phyloP scores from a whole-genome alignment of 2,329 filamentous ascomycete species.

The Pseudogymnoascus sp. region DNA sequence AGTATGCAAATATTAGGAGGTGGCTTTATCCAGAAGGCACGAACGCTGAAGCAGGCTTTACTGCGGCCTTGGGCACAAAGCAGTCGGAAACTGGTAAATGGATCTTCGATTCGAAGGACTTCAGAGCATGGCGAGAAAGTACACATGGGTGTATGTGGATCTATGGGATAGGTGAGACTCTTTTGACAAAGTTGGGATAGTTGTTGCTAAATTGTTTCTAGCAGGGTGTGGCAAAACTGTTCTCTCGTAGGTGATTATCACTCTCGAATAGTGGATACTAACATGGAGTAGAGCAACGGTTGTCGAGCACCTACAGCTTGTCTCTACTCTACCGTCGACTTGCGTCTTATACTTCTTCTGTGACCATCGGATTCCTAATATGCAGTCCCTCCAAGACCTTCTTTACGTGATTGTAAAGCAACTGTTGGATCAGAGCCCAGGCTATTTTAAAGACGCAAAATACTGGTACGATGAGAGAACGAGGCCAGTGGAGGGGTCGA shows the following conservation, averaged over 20 bases:
- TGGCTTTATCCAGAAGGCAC: conserved; percentile 15
- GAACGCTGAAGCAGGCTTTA: conserved; percentile 9
- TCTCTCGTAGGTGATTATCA: conserved; percentile 10
- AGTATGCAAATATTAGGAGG: not conserved
- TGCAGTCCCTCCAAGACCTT: conserved; percentile 10
- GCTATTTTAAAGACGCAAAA: conserved; percentile 1
- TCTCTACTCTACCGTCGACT: not conserved
- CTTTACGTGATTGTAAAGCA: conserved; percentile 11
- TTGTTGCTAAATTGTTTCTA: conserved; percentile 4
- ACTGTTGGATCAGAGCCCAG: conserved; percentile 2
- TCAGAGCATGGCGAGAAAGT: conserved; percentile 9
- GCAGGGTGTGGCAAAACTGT: conserved; percentile 14
- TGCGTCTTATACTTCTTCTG: conserved; percentile 14
- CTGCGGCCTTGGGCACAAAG: conserved; percentile 1
- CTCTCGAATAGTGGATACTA: not conserved
- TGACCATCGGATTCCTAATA: conserved; percentile 9
- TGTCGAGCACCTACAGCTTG: not conserved
- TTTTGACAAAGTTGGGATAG: not conserved
- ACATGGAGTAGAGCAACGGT: not conserved
- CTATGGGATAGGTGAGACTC: conserved; percentile 9
- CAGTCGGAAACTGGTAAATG: conserved; percentile 11
- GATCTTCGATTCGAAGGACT: conserved; percentile 10
- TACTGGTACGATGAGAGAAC: not conserved
- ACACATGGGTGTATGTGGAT: conserved; percentile 10
- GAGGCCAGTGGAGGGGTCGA: not conserved